Evolutionary conservation across 2,329 filamentous ascomycete genomes (phyloP), one percentile per base, ranked within the genome.

Genomic region (Cryphonectria japonica): DNA sequence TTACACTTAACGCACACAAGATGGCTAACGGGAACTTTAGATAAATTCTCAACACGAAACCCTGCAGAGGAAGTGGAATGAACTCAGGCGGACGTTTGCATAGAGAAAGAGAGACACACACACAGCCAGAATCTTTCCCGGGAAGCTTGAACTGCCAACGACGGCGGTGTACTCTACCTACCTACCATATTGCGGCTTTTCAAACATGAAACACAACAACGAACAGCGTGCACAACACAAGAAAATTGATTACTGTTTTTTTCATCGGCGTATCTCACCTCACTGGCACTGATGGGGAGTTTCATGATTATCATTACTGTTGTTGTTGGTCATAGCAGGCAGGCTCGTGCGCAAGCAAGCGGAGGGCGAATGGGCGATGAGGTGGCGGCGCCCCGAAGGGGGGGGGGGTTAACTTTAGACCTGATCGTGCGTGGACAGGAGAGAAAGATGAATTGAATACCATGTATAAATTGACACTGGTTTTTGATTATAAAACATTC

Each of bases 11-110:
- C 13, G n/a, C 14, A 39, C n/a, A 64, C 19, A 39, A 46, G 61
- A 14, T 46, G 54, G 52, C 60, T 69, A 59, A 74, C 62, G 75
- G 57, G 8, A 32, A 16, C 29, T 34, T n/a, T 77, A 94, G 92
- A 88, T 93, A 75, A 92, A 92, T 76, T 83, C 88, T 39, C 83
- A 87, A 74, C 89, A 95, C 76, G 93, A 95, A 80, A 87, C 88
- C 8, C 86, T 95, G 60, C 90, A 85, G 73, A 89, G 92, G 76
- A 94, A 92, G 83, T 95, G 92, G 92, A 89, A 88, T 66, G 93
- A 95, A 76, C 83, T 95, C 74, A 89, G 86, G 81, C 83, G 84
- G 66, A 87, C 89, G 70, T 88, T 89, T 37, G 71, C 69, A 60
- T 73, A 64, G 41, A 46, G 26, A 34, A 11, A 39, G 37, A 39